These are phyloP conservation scores for Acer campestre DNA, from an alignment of 345 rosid species.

Conservation along the genomic window DNA sequence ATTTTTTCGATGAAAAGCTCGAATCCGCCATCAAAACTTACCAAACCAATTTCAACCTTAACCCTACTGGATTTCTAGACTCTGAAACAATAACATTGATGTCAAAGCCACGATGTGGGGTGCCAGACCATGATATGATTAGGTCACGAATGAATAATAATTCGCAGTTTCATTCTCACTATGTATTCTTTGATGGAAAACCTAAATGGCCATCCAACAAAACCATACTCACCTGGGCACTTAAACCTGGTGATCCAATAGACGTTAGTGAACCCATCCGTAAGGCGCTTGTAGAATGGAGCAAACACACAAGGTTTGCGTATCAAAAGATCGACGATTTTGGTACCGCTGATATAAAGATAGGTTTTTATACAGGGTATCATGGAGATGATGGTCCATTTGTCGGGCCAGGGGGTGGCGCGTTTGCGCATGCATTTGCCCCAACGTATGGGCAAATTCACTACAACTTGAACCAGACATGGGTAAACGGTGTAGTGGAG, in stretches of 20 bases:
- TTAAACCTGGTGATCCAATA: neutral
- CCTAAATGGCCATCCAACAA: neutral
- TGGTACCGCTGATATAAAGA: slow-evolving; percentile 7
- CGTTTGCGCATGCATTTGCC: too few species aligned
- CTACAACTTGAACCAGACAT: neutral
- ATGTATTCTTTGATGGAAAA: neutral
- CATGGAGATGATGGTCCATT: slow-evolving; percentile 10
- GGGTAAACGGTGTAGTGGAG: slow-evolving; percentile 10
- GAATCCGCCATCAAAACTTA: slow-evolving; percentile 23
- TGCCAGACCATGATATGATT: slow-evolving; percentile 14
- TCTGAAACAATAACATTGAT: neutral
- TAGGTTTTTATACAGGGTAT: neutral
- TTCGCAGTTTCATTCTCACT: neutral
- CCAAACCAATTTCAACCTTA: slow-evolving; percentile 20
- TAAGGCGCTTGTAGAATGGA: neutral
- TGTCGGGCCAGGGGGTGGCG: neutral
- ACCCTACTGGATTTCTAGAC: slow-evolving; percentile 16
- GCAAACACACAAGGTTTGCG: neutral
- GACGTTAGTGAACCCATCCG: neutral
- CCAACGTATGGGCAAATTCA: neutral
- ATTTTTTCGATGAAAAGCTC: slow-evolving; percentile 1
- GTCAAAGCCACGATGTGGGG: slow-evolving; percentile 8
- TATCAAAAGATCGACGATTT: neutral
- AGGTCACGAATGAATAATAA: neutral
- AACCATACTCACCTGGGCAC: neutral